Conservation (phyloP, 495 filamentous ascomycete species). For the Bryoglossum gracile region DNA sequence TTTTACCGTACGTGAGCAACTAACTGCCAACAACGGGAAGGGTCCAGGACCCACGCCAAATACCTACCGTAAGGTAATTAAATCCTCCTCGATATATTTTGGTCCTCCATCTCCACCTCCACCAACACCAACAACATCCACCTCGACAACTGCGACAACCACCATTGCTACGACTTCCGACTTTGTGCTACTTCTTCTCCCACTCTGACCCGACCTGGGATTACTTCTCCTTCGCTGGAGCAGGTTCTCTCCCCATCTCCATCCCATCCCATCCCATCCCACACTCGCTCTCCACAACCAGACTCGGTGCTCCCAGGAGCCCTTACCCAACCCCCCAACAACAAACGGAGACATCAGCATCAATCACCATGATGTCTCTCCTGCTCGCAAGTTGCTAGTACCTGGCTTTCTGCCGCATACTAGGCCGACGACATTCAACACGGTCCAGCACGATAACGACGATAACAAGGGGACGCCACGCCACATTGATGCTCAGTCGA, state of each 20-base stretch:
- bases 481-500: constrained; percentile 10
- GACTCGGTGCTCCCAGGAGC: constrained; percentile 8
- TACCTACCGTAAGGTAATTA: too few species aligned
- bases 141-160: constrained; percentile 4
- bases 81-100: too few species aligned
- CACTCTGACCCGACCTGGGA: neutral
- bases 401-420: constrained; percentile 12
- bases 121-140: too few species aligned
- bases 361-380: constrained; percentile 26
- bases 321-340: constrained; percentile 10
- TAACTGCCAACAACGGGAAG: too few species aligned
- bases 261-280: neutral
- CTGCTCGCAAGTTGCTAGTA: constrained; percentile 14
- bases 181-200: neutral
- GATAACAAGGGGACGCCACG: constrained; percentile 15
- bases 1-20: too few species aligned
- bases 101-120: too few species aligned
- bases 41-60: constrained; percentile 4
- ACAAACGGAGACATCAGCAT: constrained; percentile 24
- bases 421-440: constrained; percentile 3
- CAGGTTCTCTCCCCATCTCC: constrained; percentile 6
- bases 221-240: constrained; percentile 14
- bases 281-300: neutral
- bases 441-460: constrained; percentile 9
- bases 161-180: constrained; percentile 4